Evolutionary conservation across 805 yeast species (phyloP), one percentile per base, ranked within the genome.

Genomic region (Novakomyces olei): DNA sequence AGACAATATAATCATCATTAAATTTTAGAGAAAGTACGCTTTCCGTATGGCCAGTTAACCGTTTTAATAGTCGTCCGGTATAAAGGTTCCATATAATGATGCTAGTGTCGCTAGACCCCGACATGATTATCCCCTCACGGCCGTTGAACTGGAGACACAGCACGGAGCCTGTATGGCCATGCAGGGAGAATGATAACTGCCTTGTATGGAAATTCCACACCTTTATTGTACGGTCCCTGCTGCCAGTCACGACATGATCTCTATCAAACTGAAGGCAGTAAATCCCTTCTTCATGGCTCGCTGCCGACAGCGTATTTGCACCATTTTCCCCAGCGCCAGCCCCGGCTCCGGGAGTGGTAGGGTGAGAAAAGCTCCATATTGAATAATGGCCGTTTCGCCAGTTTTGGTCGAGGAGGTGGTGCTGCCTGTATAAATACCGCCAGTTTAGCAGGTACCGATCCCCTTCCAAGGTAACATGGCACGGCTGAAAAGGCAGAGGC

Each of bases 281-380:
- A 9, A 83, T 75, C 15, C 92, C 85, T 48, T 78, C 93, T 26
- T 66, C 58, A 47, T 83, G 96, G 3, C 93, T 8, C 20, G 10
- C 30, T 15, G 8, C 22, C 15, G 8, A n/a, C 29, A n/a, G 20
- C 19, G 12, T 12, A 19, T 15, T 10, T 10, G 12, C 26, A 14
- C 33, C 23, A 15, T 29, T 25, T 16, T 14, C n/a, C 19, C 20
- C n/a, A 27, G 5, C 15, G 10, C 30, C 20, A 27, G 18, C 5
- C 7, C 5, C 5, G 20, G 14, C 12, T 7, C 15, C 22, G 10
- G 15, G 32, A 12, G 15, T 17, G 2, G 19, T 18, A 9, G 32
- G 22, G 32, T n/a, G 6, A 9, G 12, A 10, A n/a, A 30, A 7
- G 16, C n/a, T 8, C 6, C 8, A 19, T 14, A 30, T 5, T 15